Evolutionary conservation across 305 asterid species (phyloP).

Genomic region (Plantago coronopus): DNA sequence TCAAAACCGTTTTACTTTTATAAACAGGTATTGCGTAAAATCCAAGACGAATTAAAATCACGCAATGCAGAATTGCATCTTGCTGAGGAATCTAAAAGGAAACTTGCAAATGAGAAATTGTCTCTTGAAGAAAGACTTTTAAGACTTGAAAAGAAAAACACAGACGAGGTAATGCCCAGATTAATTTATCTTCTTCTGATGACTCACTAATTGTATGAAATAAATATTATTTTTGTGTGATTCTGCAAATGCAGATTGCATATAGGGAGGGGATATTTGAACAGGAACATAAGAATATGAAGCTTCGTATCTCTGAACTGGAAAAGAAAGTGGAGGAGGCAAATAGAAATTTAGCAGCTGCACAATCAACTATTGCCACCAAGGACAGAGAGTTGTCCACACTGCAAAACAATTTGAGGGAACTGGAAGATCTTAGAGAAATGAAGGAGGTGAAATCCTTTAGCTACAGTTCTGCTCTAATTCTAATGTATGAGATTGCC

Average conservation of each 20-base stretch:
- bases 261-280: conserved; percentile 50
- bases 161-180: conserved; percentile 47
- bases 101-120: conserved; percentile 56
- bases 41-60: conserved; percentile 76
- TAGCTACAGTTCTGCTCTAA: conserved; percentile 15
- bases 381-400: conserved; percentile 60
- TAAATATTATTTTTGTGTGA: conserved; percentile 9
- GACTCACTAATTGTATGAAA: too few species aligned
- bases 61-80: conserved; percentile 57
- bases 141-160: conserved; percentile 58
- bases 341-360: conserved; percentile 40
- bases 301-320: conserved; percentile 58
- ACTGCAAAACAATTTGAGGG: conserved; percentile 73
- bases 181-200: conserved; percentile 16
- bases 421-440: conserved; percentile 89
- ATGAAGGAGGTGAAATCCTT: conserved; percentile 76
- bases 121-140: conserved; percentile 59
- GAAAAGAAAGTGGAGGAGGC: conserved; percentile 69
- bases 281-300: conserved; percentile 59
- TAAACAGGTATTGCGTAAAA: conserved; percentile 61
- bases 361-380: conserved; percentile 49
- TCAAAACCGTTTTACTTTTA: background rate
- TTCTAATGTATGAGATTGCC: conserved; percentile 3
- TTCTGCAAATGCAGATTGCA: conserved; percentile 46
- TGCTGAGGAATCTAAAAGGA: conserved; percentile 71